Evolutionary conservation across 2,329 filamentous ascomycete species (phyloP).

Genomic region (Herpotrichia juniperi): DNA sequence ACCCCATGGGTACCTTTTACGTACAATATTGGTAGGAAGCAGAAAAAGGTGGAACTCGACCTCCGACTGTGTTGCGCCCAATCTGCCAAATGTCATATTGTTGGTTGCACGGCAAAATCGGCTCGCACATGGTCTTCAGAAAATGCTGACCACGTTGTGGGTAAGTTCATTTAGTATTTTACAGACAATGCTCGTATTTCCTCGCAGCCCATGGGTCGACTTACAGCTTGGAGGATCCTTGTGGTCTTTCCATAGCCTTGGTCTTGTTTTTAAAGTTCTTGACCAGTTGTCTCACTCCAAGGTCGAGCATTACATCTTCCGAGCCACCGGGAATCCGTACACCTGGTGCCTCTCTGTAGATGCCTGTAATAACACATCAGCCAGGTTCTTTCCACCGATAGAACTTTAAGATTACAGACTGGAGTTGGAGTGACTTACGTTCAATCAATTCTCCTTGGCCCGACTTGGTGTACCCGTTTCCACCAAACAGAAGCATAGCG

Average conservation of each 20-base stretch:
- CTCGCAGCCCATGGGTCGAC: background rate
- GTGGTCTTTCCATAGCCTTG: constrained; percentile 55
- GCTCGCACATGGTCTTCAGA: too few relatives aligned
- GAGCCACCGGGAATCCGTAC: constrained; percentile 69
- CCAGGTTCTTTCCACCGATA: background rate
- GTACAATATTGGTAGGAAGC: too few relatives aligned
- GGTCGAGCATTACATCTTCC: constrained; percentile 75
- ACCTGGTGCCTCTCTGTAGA: constrained; percentile 68
- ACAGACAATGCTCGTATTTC: too few relatives aligned
- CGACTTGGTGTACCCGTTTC: constrained; percentile 72
- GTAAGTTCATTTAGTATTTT: too few relatives aligned
- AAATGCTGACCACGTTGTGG: too few relatives aligned
- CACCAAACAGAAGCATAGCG: constrained; percentile 74
- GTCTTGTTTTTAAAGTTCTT: constrained; percentile 70
- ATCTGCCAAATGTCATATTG: background rate
- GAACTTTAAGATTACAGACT: background rate
- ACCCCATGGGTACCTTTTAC: too few relatives aligned
- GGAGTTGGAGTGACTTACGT: constrained; percentile 55
- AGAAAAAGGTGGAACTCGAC: background rate
- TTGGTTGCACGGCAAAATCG: constrained; percentile 2
- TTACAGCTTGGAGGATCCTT: constrained; percentile 53
- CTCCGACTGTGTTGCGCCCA: background rate
- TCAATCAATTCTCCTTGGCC: constrained; percentile 76
- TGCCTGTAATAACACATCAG: constrained; percentile 48
- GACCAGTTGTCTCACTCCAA: constrained; percentile 71